A percentile compares a stretch with the other conserved stretches of the same genome.
phyloP scores from a whole-genome alignment of 371 early-diverging fungal genomes.

The Syncephalastrum contaminatum region DNA sequence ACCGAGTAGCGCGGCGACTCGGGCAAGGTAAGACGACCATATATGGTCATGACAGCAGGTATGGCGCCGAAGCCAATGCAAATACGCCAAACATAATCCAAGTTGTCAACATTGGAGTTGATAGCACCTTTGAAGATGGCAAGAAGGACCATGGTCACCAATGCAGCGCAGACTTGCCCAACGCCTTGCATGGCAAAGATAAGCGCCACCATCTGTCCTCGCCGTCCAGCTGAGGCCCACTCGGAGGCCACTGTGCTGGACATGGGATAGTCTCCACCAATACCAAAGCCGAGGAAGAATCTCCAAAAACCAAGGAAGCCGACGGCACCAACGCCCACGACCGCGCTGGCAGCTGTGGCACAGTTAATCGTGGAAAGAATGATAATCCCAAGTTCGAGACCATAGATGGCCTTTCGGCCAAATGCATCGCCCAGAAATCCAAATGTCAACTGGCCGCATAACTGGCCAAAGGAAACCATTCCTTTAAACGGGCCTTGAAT shows the following conservation, averaged over 20 bases:
- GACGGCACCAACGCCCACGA: slow-evolving; percentile 51
- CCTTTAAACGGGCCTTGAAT: slow-evolving; percentile 72
- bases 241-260: slow-evolving; percentile 73
- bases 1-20: slow-evolving; percentile 66
- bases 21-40: slow-evolving; percentile 67
- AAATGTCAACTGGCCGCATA: slow-evolving; percentile 75
- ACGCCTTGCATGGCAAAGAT: slow-evolving; percentile 78
- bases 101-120: slow-evolving; percentile 33
- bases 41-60: slow-evolving; percentile 61
- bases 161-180: slow-evolving; percentile 61
- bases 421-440: slow-evolving; percentile 74
- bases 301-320: slow-evolving; percentile 67
- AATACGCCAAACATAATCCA: slow-evolving; percentile 67
- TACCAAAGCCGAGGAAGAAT: slow-evolving; percentile 64
- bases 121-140: slow-evolving; percentile 50
- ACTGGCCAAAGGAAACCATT: slow-evolving; percentile 70
- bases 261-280: slow-evolving; percentile 67
- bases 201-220: slow-evolving; percentile 68
- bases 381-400: slow-evolving; percentile 60
- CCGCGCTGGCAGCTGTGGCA: slow-evolving; percentile 56
- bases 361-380: slow-evolving; percentile 58
- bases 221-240: slow-evolving; percentile 56
- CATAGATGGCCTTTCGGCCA: slow-evolving; percentile 71
- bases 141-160: slow-evolving; percentile 57
- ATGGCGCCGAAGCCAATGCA: slow-evolving; percentile 52